Evolutionary conservation across 306 rosid genomes (phyloP).

Genomic region (Spatholobus suberectus): DNA sequence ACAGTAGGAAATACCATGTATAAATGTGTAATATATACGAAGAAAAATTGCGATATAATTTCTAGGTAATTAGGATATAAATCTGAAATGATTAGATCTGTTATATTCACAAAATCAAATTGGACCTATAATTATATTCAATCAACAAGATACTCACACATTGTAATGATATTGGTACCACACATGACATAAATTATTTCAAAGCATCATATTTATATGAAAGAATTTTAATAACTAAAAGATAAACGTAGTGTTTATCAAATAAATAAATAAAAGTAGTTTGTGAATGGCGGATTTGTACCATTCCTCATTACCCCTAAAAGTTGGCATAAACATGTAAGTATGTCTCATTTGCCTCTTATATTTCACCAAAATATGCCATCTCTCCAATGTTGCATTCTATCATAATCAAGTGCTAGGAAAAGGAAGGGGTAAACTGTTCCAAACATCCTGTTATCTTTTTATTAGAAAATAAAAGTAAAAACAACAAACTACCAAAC

Average conservation of each 20-base stretch:
- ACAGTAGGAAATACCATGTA: slow-evolving; percentile 3
- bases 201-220: slow-evolving; percentile 23
- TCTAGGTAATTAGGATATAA: slow-evolving; percentile 5
- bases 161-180: slow-evolving; percentile 10
- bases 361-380: background rate
- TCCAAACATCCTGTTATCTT: background rate
- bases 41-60: background rate
- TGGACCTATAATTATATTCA: slow-evolving; percentile 17
- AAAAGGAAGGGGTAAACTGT: background rate
- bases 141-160: slow-evolving; percentile 11
- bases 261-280: background rate
- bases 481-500: background rate
- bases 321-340: background rate
- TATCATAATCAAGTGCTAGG: background rate
- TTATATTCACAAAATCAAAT: slow-evolving; percentile 17
- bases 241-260: background rate
- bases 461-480: background rate
- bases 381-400: background rate
- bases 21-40: background rate
- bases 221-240: slow-evolving; percentile 1
- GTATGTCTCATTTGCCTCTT: slow-evolving; percentile 17
- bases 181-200: background rate
- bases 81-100: slow-evolving; percentile 22
- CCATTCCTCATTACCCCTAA: background rate
- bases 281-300: background rate